Evolutionary conservation across 768 basidiomycete species (phyloP).

Genomic region (Mycena galericulata): DNA sequence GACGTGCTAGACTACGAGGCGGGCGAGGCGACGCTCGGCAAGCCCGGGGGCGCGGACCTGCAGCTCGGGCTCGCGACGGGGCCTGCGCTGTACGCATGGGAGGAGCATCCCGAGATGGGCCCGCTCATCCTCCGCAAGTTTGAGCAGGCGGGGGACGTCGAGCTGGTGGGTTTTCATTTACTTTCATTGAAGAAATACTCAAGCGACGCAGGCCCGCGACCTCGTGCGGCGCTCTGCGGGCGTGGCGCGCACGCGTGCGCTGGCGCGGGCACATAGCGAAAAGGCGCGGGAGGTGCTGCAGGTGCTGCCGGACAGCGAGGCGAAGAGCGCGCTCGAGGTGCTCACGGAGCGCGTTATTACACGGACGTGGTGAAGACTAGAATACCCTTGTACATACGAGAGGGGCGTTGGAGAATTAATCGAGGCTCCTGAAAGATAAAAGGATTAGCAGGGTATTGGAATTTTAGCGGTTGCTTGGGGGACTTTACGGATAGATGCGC

Average conservation of each 20-base stretch:
- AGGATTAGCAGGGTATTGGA: no score
- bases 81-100: conserved; percentile 95
- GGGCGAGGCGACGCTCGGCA: conserved; percentile 81
- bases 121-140: conserved; percentile 89
- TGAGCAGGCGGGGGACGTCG: conserved; percentile 85
- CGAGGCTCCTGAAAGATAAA: no score
- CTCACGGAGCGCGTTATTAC: conserved; percentile 82
- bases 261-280: conserved; percentile 83
- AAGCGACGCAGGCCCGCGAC: conserved; percentile 69
- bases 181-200: not conserved
- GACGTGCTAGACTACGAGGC: conserved; percentile 95
- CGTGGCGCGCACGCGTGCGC: conserved; percentile 80
- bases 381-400: no score
- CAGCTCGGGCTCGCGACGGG: conserved; percentile 91
- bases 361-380: conserved; percentile 55
- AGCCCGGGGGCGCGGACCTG: conserved; percentile 90
- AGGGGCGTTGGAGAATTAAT: no score
- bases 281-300: conserved; percentile 82
- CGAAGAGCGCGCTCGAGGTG: conserved; percentile 78
- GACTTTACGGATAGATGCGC: no score
- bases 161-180: conserved; percentile 61
- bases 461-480: no score
- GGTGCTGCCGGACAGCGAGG: conserved; percentile 85
- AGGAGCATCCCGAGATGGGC: conserved; percentile 91
- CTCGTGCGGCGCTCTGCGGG: conserved; percentile 84